Base-by-base conservation (phyloP, 805 yeast genomes). In the Cyberlindnera maritima region DNA sequence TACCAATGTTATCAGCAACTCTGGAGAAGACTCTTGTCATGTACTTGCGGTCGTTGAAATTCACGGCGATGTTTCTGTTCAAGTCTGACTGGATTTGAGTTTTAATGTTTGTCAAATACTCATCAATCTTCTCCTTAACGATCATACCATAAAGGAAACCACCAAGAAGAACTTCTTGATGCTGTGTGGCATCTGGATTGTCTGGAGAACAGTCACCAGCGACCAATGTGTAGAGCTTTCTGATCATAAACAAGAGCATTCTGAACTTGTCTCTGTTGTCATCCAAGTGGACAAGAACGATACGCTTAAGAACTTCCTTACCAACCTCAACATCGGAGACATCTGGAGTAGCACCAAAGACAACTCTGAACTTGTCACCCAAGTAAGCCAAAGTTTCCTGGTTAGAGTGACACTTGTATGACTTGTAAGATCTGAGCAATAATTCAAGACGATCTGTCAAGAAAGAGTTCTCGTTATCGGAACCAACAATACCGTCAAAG, bases 111-210 rank as follows among this genome's bases (percentile, higher is more conserved):
- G 79, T 83, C 57, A 94, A 72, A 64, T 89, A 91, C 67, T 94
- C 99, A 58, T 94, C 99, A 52, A 94, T 83, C 66, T 94, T 94
- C 70, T 94, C 99, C 67, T 94, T 94, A 61, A 94, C 68, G 56
- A 94, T 92, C 96, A 91, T 91, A 57, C 97, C 97, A 59, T 89
- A 94, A 46, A 94, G 74, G 78, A 94, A 88, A 14, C 99, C 99
- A 54, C 98, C 98, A 47, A 94, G 76, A 53, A 94, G 71, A 28
- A 94, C 88, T 71, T 94, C 99, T 71, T 94, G 99, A 75, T 94
- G 97, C 75, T 94, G 99, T 10, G 97, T 88, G 41, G 98, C 96
- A 83, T 94, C 99, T 65, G 99, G 99, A 70, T 94, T 94, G 68
- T 94, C 99, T 15, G 97, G 92, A 44, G 91, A 74, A 68, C 97